A percentile compares a stretch with the other conserved stretches of the same genome.
Conservation (phyloP, 2,329 filamentous ascomycete genomes). For the Pestalotiopsis sp. region DNA sequence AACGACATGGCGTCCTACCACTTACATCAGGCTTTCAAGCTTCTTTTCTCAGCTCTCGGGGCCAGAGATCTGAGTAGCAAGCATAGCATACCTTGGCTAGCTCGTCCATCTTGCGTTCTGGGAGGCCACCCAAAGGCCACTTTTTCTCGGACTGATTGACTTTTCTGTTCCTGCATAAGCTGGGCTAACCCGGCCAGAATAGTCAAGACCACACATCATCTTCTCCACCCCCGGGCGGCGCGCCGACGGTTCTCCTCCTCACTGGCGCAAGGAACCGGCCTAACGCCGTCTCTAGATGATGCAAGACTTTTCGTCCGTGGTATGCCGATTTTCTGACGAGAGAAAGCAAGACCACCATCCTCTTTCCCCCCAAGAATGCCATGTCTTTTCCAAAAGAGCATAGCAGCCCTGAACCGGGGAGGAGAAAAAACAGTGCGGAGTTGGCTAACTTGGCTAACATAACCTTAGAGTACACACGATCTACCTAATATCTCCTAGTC, state of each 20-base stretch:
- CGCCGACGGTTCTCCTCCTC: neutral
- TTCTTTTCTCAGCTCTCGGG: too few species aligned
- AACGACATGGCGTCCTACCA: neutral
- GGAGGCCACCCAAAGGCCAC: neutral
- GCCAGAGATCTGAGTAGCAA: too few species aligned
- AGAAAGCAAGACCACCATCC: neutral
- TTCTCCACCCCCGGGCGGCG: neutral
- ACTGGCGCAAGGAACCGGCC: neutral
- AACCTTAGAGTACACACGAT: too few species aligned
- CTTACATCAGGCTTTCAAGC: too few species aligned
- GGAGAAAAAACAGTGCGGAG: too few species aligned
- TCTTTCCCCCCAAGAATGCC: too few species aligned
- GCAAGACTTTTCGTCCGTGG: neutral
- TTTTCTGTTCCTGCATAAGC: neutral
- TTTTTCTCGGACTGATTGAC: neutral
- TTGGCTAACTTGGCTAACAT: too few species aligned
- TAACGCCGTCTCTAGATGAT: neutral
- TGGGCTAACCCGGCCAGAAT: neutral
- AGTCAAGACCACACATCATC: neutral
- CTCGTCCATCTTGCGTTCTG: neutral
- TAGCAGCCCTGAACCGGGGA: too few species aligned
- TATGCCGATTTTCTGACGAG: neutral
- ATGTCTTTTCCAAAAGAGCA: too few species aligned
- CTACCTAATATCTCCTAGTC: too few species aligned
- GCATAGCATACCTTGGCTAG: neutral